Evolutionary conservation across 306 rosid genomes (phyloP).

Genomic region (Argentina anserina): DNA sequence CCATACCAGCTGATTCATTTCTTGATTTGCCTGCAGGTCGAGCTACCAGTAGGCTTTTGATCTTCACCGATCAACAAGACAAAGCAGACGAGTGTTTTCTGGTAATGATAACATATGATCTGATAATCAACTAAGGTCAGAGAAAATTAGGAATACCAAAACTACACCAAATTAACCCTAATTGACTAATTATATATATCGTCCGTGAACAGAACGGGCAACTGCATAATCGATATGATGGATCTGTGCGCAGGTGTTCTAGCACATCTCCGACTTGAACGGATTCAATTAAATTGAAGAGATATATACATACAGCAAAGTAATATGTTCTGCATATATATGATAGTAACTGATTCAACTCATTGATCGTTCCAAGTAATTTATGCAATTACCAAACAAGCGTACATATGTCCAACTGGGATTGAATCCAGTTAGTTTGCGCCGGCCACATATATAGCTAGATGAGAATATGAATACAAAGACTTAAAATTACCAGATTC

Average conservation of each 20-base stretch:
- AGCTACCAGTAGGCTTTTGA: not conserved
- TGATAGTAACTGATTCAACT: too few relatives aligned
- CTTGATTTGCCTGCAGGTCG: not conserved
- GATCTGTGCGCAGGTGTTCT: not conserved
- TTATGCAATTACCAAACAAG: too few relatives aligned
- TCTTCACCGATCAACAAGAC: too few relatives aligned
- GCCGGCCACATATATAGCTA: not conserved
- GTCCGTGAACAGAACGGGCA: not conserved
- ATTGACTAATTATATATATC: not conserved
- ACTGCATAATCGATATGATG: not conserved
- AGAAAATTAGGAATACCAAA: not conserved
- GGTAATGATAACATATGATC: not conserved
- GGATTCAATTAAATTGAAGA: too few relatives aligned
- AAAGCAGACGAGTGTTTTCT: not conserved
- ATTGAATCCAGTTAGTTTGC: not conserved
- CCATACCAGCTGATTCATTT: not conserved
- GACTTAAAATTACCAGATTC: not conserved
- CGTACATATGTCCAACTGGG: too few relatives aligned
- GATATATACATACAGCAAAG: too few relatives aligned
- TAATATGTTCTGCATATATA: too few relatives aligned
- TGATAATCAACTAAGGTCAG: not conserved
- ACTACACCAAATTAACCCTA: not conserved
- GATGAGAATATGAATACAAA: too few relatives aligned
- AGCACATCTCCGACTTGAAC: not conserved
- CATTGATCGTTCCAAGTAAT: too few relatives aligned